phyloP scores from a whole-genome alignment of 148 eudicot species.

The Rhododendron williamsianum region DNA sequence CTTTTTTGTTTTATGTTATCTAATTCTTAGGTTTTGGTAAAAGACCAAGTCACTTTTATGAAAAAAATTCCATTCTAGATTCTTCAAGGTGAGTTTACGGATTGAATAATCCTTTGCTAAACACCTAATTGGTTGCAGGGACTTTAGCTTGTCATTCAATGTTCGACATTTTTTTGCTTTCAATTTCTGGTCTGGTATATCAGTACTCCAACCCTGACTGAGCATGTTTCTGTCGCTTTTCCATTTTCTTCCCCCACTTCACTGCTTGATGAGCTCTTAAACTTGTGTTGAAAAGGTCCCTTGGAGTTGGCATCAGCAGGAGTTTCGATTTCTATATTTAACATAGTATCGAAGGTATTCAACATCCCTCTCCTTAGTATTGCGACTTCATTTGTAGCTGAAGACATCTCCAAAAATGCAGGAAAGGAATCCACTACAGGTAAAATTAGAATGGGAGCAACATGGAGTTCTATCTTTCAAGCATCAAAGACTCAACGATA shows the following conservation, averaged over 20 bases:
- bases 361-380: slow-evolving; percentile 97
- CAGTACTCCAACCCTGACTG: neutral
- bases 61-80: neutral
- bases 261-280: slow-evolving; percentile 9
- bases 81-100: neutral
- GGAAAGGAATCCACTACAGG: slow-evolving; percentile 31
- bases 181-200: neutral
- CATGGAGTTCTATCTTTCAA: neutral
- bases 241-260: neutral
- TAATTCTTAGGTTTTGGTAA: neutral
- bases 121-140: neutral
- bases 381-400: slow-evolving; percentile 94
- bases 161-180: neutral
- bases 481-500: neutral
- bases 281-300: slow-evolving; percentile 43
- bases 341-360: slow-evolving; percentile 80
- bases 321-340: slow-evolving; percentile 80
- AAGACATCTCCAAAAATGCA: slow-evolving; percentile 69
- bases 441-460: slow-evolving; percentile 12
- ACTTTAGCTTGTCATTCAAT: neutral
- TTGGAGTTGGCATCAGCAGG: slow-evolving; percentile 92
- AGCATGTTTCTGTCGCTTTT: neutral
- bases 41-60: neutral
- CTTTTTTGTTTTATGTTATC: neutral
- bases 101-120: neutral